A percentile compares a stretch with the other conserved stretches of the same genome.
These are phyloP conservation scores for Blastobotrys apis DNA, from an alignment of 1,139 yeast species.

Conservation along the genomic window DNA sequence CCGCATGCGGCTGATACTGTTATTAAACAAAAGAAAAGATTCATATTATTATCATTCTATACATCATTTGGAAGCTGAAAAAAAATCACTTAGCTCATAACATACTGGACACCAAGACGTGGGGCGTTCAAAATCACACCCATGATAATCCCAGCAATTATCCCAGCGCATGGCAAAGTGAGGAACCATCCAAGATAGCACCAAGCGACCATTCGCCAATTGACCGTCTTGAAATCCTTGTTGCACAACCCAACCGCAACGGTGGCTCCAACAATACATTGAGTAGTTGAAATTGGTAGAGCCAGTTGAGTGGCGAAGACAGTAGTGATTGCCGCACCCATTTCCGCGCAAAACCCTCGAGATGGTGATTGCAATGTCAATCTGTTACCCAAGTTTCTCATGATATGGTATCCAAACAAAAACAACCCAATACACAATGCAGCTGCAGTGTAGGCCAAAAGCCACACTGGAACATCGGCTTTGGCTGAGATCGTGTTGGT, in stretches of 20 bases:
- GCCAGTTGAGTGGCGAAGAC: slow-evolving; percentile 70
- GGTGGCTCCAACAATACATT: slow-evolving; percentile 76
- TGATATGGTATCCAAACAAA: slow-evolving; percentile 70
- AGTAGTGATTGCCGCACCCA: slow-evolving; percentile 74
- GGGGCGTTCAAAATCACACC: slow-evolving; percentile 70
- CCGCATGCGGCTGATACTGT: too few relatives aligned
- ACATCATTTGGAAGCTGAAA: too few relatives aligned
- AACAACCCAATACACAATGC: slow-evolving; percentile 66
- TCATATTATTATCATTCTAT: too few relatives aligned
- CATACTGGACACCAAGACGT: slow-evolving; percentile 7
- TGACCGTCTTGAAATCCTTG: slow-evolving; percentile 57
- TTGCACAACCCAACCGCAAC: slow-evolving; percentile 74
- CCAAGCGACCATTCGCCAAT: slow-evolving; percentile 76
- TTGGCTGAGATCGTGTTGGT: slow-evolving; percentile 46
- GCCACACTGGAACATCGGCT: slow-evolving; percentile 67
- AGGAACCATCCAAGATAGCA: slow-evolving; percentile 70
- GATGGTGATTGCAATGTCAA: slow-evolving; percentile 74
- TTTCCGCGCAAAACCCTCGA: slow-evolving; percentile 73
- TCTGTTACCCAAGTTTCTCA: slow-evolving; percentile 69
- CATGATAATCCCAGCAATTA: slow-evolving; percentile 63
- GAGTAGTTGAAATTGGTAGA: slow-evolving; percentile 74
- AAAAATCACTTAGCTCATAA: too few relatives aligned
- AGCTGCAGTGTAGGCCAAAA: slow-evolving; percentile 62
- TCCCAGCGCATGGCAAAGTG: slow-evolving; percentile 70
- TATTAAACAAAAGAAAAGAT: too few relatives aligned